Base-by-base conservation (phyloP, 768 basidiomycete species). In the Boletus tomentosulus region DNA sequence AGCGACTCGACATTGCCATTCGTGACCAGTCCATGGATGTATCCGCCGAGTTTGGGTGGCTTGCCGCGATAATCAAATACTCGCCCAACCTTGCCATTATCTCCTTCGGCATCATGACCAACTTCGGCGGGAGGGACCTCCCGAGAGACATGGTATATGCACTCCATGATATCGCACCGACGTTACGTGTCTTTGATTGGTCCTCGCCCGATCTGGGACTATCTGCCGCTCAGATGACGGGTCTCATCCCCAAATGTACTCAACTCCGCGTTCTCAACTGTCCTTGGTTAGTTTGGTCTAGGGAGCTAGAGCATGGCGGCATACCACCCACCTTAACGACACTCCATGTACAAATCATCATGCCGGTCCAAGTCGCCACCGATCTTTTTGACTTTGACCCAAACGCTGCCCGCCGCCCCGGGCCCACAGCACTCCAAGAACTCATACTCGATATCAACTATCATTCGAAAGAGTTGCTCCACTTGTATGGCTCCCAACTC, bases 1-100 rank as follows among this genome's bases (percentile, higher is more conserved):
- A 64, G 16, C 60, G 67, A 31, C 39, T 69, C 15, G 68, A 69
- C 45, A 53, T 69, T 13, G 58, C 53, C 24, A 54, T 66, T 3
- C 62, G 68, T 28, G 64, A 67, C 37, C 51, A 27, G 3, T 5
- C 41, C 3, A 7, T 35, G 3, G 33, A 47, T 6, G 22, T 41
- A 3, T 24, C 34, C 6, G 22, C 25, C 11, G 62, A 64, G 2
- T 45, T 45, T 2, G 44, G 56, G 2, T 43, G 30, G 15, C 59
- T 66, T 0, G 46, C 56, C 1, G 12, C 47, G 15, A 41, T 63
- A 28, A 58, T 68, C 38, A n/a, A 30, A 19, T 48, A 22, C 50
- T 56, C 70, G 54, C 51, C 54, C 2, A 42, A 56, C 48, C 62
- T 69, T 3, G 43, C 55, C 19, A 58, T 70, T 16, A 49, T 60